These are phyloP conservation scores for Sporothrix humicola DNA, from an alignment of 2,329 filamentous ascomycete genomes.

Conservation along the genomic window DNA sequence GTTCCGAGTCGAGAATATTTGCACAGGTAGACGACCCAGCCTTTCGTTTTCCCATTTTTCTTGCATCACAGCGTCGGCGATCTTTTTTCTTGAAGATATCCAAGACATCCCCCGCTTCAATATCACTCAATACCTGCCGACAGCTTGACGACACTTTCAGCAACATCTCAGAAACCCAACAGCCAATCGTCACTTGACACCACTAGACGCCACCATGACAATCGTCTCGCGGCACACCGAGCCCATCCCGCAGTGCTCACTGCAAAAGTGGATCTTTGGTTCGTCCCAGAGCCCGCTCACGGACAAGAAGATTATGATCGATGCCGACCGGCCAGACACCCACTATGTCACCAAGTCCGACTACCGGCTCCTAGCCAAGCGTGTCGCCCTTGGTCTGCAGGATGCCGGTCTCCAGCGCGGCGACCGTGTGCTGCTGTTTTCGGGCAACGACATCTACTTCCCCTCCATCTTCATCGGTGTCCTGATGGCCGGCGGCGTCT, in stretches of 20 bases:
- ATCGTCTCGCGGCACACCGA: slow-evolving; percentile 55
- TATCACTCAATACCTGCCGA: not conserved
- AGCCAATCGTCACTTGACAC: not conserved
- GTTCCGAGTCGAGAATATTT: not conserved
- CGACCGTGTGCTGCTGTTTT: slow-evolving; percentile 75
- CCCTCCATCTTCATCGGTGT: slow-evolving; percentile 73
- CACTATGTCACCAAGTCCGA: slow-evolving; percentile 67
- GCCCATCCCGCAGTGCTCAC: slow-evolving; percentile 54
- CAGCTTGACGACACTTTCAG: not conserved
- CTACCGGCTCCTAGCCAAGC: slow-evolving; percentile 73
- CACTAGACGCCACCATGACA: slow-evolving; percentile 48
- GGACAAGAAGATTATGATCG: slow-evolving; percentile 60
- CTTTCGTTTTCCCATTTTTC: not conserved
- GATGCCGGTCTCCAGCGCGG: slow-evolving; percentile 68
- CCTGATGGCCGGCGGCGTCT: slow-evolving; percentile 78
- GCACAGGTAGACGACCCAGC: no score
- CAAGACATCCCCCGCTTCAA: not conserved
- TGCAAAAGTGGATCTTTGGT: slow-evolving; percentile 63
- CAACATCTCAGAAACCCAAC: not conserved
- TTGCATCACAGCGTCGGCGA: not conserved
- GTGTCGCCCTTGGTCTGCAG: slow-evolving; percentile 70
- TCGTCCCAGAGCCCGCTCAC: slow-evolving; percentile 52
- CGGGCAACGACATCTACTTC: slow-evolving; percentile 75
- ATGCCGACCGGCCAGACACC: slow-evolving; percentile 69
- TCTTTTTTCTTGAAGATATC: not conserved